Evolutionary conservation across 129 eudicot genomes (phyloP).

Genomic region (Artemisia annua): DNA sequence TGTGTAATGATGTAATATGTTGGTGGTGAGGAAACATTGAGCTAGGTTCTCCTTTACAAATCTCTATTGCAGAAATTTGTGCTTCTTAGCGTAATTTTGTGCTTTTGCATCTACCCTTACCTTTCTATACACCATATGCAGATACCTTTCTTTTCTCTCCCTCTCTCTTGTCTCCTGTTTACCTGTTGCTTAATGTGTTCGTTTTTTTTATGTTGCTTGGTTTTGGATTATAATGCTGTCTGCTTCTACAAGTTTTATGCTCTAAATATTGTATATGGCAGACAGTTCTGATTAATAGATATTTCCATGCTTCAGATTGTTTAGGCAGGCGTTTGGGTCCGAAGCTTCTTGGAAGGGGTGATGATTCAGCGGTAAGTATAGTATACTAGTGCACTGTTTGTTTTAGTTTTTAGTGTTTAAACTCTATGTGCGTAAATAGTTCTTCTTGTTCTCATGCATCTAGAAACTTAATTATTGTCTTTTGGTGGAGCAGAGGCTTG

Average conservation of each 20-base stretch:
- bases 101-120: too few species aligned
- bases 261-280: conserved; percentile 23
- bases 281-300: conserved; percentile 17
- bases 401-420: conserved; percentile 6
- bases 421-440: too few species aligned
- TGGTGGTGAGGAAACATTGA: too few species aligned
- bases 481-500: conserved; percentile 71
- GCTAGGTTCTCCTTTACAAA: too few species aligned
- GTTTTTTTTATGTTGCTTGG: neutral
- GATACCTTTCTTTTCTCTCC: neutral
- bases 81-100: too few species aligned
- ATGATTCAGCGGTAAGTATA: conserved; percentile 95
- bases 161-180: neutral
- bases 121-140: too few species aligned
- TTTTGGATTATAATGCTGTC: neutral
- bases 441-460: neutral
- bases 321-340: conserved; percentile 99
- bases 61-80: too few species aligned
- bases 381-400: neutral
- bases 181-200: too few species aligned
- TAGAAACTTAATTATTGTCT: conserved; percentile 12
- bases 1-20: too few species aligned
- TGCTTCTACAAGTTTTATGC: conserved; percentile 20
- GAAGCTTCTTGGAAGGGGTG: conserved; percentile 82
- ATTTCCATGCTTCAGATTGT: conserved; percentile 64